A percentile compares a stretch with the other conserved stretches of the same genome.
Evolutionary conservation across 768 basidiomycete genomes (phyloP).

Genomic region (Galerina marginata): DNA sequence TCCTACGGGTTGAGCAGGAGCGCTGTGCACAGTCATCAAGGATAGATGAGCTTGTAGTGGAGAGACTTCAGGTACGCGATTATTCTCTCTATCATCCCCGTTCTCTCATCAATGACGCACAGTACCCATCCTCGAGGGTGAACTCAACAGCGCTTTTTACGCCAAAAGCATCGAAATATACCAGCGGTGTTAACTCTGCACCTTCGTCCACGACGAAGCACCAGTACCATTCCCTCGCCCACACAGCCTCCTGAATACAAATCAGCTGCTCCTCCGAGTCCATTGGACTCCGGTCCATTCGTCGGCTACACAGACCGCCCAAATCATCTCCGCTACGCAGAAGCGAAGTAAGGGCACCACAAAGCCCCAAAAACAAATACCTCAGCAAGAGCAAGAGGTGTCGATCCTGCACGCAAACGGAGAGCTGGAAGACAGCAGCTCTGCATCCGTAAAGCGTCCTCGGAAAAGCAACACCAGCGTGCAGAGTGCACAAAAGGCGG

Average conservation of each 20-base stretch:
- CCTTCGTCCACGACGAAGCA: conserved; percentile 35
- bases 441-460: conserved; percentile 6
- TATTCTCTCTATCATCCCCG: not conserved
- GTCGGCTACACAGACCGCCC: not conserved
- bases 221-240: conserved; percentile 32
- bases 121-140: conserved; percentile 8
- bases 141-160: conserved; percentile 35
- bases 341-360: not conserved
- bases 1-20: conserved; percentile 74
- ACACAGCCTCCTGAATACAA: conserved; percentile 37
- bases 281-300: conserved; percentile 22
- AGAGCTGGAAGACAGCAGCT: not conserved
- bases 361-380: not conserved
- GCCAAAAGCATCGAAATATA: conserved; percentile 34
- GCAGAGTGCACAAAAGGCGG: conserved; percentile 16
- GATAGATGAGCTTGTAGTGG: conserved; percentile 62
- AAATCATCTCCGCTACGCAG: not conserved
- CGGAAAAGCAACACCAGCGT: conserved; percentile 10
- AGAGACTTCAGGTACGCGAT: conserved; percentile 49
- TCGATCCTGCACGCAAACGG: not conserved
- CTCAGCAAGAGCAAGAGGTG: conserved; percentile 1
- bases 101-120: not conserved
- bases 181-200: conserved; percentile 30
- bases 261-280: conserved; percentile 29
- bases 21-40: conserved; percentile 60